Base-by-base conservation (phyloP, 1,139 yeast species). In the Pichia sorboxylosa region DNA sequence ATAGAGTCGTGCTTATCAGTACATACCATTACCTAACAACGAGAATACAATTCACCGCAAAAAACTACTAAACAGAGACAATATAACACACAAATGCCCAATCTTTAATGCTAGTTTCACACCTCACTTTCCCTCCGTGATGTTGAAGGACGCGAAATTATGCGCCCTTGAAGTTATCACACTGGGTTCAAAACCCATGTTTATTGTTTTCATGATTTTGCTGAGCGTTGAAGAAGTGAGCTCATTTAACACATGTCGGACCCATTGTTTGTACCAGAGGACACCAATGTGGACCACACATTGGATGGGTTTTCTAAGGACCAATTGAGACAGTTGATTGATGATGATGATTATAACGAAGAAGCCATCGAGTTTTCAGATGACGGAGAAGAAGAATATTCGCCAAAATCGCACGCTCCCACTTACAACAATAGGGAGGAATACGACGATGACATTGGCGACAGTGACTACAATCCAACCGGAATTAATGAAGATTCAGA, bases 291-390 rank as follows among this genome's bases (percentile, higher is more conserved):
- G 5, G 44, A 40, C 19, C 27, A 38, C 16, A 37, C 44, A 10
- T 34, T 49, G 17, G 51, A 47, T 13, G 47, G 49, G 9, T 43
- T 43, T 5, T 44, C 49, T 27, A 48, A 52, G 22, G 49, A 44
- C 8, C 43, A 43, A n/a, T 42, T 52, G 19, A 48, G 56, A 26
- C 50, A 45, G 16, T 37, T 52, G 26, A 42, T 51, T 10, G 47
- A 34, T 13, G 35, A 59, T 36, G 61, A 55, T n/a, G 61, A 57
- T 27, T 64, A 60, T 32, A 56, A 55, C 25, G 64, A 59, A 20
- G 47, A 42, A 17, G 49, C 48, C 2, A 21, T 47, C 20, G 39
- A 40, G 15, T 47, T 46, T 26, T 47, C 51, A 5, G 51, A 46
- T 29, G 48, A 37, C n/a, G 39, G 30, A 10, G 22, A 19, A 11